Base-by-base conservation (phyloP, 2,329 filamentous ascomycete species). In the Fusarium oligoseptatum region DNA sequence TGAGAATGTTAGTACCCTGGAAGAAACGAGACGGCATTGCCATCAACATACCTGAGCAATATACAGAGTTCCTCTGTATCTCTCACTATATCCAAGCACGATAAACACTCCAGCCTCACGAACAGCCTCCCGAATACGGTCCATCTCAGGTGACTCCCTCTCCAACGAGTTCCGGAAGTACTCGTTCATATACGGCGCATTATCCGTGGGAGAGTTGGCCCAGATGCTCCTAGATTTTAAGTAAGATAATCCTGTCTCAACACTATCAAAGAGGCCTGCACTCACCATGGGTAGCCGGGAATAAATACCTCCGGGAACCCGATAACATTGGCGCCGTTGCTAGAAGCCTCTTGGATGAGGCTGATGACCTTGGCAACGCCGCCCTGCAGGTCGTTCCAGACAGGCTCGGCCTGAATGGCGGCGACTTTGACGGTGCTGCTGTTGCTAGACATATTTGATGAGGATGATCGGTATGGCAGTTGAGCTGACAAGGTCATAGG, bases 301-400 rank as follows among this genome's bases (percentile, higher is more conserved):
- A 87, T 83, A 78, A 83, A 87, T 11, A 84, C 81, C 67, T 88
- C 85, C 4, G 86, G 85, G 56, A 87, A 88, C 7, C 79, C 81
- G 8, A 83, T 64, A 0, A 84, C 78, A n/a, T 83, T 77, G 20
- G 79, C 78, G 6, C 81, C 81, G 3, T 81, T 71, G 32, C 70
- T 70, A 7, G 70, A 77, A 7, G 81, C 81, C 41, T 83, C 70
- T 37, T 80, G 73, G 41, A 84, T 84, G 3, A 82, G 72, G 4
- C 66, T 15, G 34, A 83, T 82, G 36, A 80, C 80, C 67, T 84
- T 81, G 74, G 83, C 76, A 70, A 87, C 80, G 71, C 83, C 75
- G 2, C 77, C 78, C 29, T 79, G 69, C 9, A 79, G 71, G 62
- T 79, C 74, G 32, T 77, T 72, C 77, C 76, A 79, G 39, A 66